Evolutionary conservation across 2,329 filamentous ascomycete genomes (phyloP).

Genomic region (Seiridium cupressi): DNA sequence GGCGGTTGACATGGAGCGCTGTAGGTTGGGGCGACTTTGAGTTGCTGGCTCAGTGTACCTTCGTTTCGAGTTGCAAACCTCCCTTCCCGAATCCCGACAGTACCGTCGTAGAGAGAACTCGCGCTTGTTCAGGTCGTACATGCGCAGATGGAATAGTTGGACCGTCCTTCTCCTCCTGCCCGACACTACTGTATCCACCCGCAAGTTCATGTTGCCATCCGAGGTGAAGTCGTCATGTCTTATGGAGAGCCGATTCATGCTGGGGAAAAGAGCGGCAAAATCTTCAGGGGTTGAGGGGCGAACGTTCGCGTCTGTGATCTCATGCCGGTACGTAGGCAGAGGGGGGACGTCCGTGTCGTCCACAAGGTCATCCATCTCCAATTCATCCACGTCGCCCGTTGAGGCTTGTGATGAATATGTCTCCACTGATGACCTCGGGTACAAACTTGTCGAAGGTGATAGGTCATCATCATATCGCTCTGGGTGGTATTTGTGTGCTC

Average conservation of each 20-base stretch:
- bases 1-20: slow-evolving; percentile 47
- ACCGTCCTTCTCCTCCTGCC: slow-evolving; percentile 65
- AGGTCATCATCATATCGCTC: slow-evolving; percentile 30
- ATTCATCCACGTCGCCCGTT: slow-evolving; percentile 50
- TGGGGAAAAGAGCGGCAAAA: slow-evolving; percentile 85
- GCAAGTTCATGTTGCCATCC: slow-evolving; percentile 96
- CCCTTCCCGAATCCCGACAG: slow-evolving; percentile 86
- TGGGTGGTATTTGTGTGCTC: slow-evolving; percentile 15
- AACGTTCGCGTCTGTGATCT: slow-evolving; percentile 62
- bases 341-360: slow-evolving; percentile 43
- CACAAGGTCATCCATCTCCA: slow-evolving; percentile 31
- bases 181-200: slow-evolving; percentile 75
- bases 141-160: slow-evolving; percentile 87
- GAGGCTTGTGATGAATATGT: slow-evolving; percentile 77
- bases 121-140: slow-evolving; percentile 84
- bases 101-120: slow-evolving; percentile 92
- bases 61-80: slow-evolving; percentile 82
- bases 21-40: slow-evolving; percentile 36
- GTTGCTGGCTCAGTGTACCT: slow-evolving; percentile 58
- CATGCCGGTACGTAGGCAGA: slow-evolving; percentile 59
- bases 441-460: slow-evolving; percentile 39
- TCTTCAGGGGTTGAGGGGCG: slow-evolving; percentile 77
- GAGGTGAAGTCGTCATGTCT: slow-evolving; percentile 86
- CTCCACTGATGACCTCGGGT: slow-evolving; percentile 63
- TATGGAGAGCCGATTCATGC: slow-evolving; percentile 75